phyloP scores from a whole-genome alignment of 768 basidiomycete genomes.

The Gautieria morchelliformis region DNA sequence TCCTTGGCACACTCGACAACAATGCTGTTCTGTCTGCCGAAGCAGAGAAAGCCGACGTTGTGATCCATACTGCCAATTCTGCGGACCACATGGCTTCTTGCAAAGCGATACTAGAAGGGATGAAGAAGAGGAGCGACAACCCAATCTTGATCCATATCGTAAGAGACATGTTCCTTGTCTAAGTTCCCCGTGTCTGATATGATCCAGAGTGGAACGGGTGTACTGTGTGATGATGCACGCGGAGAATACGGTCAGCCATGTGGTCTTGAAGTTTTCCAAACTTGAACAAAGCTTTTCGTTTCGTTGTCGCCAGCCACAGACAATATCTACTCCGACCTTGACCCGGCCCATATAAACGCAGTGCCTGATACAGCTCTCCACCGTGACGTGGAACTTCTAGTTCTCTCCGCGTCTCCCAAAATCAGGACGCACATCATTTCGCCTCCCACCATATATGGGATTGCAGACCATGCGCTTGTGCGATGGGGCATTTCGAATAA shows the following conservation, averaged over 20 bases:
- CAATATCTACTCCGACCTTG: constrained; percentile 24
- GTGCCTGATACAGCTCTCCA: constrained; percentile 38
- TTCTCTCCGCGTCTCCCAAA: constrained; percentile 36
- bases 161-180: background rate
- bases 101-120: constrained; percentile 2
- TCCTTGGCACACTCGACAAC: constrained; percentile 35
- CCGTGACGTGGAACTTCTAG: constrained; percentile 37
- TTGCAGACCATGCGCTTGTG: constrained; percentile 50
- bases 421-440: constrained; percentile 41
- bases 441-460: no score
- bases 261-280: background rate
- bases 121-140: background rate
- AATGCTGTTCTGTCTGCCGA: constrained; percentile 26
- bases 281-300: background rate
- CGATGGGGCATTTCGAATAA: constrained; percentile 46
- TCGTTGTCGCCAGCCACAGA: background rate
- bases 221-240: constrained; percentile 1
- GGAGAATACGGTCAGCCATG: constrained; percentile 5
- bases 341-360: constrained; percentile 36
- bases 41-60: constrained; percentile 36
- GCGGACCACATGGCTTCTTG: background rate
- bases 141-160: constrained; percentile 7
- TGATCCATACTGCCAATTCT: constrained; percentile 13
- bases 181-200: background rate
- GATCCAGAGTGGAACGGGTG: constrained; percentile 1